Percentiles rank a stretch among this genome's conserved stretches.
Evolutionary conservation across 768 basidiomycete genomes (phyloP).

Genomic region (Boletus eberwhitei): DNA sequence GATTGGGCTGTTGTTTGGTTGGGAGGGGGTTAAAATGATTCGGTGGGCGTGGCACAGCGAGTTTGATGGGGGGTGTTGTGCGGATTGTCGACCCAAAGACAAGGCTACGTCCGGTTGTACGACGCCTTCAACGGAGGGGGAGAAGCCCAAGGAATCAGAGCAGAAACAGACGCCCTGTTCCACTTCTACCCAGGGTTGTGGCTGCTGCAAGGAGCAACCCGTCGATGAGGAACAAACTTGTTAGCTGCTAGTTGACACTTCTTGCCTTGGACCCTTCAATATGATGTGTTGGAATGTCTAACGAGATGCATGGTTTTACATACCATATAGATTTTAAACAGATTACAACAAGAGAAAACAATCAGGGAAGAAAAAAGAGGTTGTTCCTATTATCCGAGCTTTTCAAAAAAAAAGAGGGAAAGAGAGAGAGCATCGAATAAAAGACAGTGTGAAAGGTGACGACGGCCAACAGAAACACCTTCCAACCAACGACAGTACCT

Average conservation of each 20-base stretch:
- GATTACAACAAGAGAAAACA: constrained; percentile 10
- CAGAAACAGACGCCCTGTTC: neutral
- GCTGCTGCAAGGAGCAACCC: neutral
- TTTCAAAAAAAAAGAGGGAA: neutral
- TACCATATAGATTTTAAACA: constrained; percentile 9
- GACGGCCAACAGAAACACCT: neutral
- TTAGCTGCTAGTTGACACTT: neutral
- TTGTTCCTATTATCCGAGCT: neutral
- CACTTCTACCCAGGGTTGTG: neutral
- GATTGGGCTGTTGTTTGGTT: constrained; percentile 6
- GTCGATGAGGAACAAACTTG: neutral
- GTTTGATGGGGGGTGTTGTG: constrained; percentile 39
- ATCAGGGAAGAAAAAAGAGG: neutral
- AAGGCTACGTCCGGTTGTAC: neutral
- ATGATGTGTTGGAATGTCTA: neutral
- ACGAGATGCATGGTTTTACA: constrained; percentile 1
- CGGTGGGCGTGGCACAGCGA: constrained; percentile 8
- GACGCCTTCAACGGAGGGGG: neutral
- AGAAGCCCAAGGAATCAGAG: neutral
- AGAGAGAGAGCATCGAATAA: neutral
- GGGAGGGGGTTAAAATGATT: constrained; percentile 32
- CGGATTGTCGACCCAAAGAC: neutral
- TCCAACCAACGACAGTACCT: neutral
- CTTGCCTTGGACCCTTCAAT: neutral
- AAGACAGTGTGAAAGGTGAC: neutral